phyloP scores from a whole-genome alignment of 495 filamentous ascomycete genomes.

The Podospora tetraspora region DNA sequence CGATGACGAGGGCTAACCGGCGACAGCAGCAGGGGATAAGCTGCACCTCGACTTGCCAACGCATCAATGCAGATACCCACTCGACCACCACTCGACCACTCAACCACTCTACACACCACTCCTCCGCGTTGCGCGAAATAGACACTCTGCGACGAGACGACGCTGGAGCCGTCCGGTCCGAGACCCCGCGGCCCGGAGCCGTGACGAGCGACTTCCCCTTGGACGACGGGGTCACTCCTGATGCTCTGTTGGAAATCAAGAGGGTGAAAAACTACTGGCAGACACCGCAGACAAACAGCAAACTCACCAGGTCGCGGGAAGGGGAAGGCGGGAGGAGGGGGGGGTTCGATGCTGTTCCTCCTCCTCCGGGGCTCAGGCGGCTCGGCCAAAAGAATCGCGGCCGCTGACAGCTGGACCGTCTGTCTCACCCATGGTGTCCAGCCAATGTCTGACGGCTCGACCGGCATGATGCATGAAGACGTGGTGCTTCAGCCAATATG shows the following conservation, averaged over 20 bases:
- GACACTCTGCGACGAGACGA: not conserved
- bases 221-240: not conserved
- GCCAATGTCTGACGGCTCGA: constrained; percentile 3
- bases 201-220: not conserved
- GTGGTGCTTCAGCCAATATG: constrained; percentile 7
- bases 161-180: not conserved
- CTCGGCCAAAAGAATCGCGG: not conserved
- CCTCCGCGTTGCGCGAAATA: constrained; percentile 23
- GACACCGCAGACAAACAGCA: not conserved
- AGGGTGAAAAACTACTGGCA: not conserved
- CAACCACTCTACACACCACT: constrained; percentile 10
- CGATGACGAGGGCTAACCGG: constrained; percentile 22
- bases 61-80: constrained; percentile 34
- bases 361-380: not conserved
- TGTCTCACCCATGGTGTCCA: constrained; percentile 8
- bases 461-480: constrained; percentile 10
- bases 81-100: constrained; percentile 22
- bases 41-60: constrained; percentile 33
- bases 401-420: not conserved
- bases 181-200: not conserved
- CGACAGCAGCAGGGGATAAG: constrained; percentile 28
- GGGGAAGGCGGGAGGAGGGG: not conserved
- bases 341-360: not conserved
- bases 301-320: not conserved
- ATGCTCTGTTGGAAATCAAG: not conserved